These are phyloP conservation scores for Talaromyces liani DNA, from an alignment of 495 filamentous ascomycete genomes.

Conservation along the genomic window DNA sequence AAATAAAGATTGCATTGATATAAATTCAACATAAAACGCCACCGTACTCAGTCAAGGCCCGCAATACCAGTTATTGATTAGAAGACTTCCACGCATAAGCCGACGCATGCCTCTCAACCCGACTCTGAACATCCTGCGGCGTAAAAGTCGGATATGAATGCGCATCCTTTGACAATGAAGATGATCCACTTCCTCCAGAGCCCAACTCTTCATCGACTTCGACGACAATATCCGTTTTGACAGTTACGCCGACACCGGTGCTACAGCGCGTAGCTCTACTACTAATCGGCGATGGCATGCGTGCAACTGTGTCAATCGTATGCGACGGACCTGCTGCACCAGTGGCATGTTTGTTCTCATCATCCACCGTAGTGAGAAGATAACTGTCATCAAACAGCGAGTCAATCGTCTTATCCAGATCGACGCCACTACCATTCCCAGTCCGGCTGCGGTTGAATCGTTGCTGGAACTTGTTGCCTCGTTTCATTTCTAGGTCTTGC, in stretches of 20 bases:
- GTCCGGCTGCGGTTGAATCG: background rate
- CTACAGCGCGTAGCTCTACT: constrained; percentile 9
- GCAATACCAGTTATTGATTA: background rate
- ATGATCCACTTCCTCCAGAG: background rate
- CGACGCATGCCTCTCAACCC: background rate
- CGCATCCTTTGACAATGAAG: background rate
- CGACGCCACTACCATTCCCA: background rate
- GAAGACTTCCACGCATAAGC: background rate
- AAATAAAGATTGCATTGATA: background rate
- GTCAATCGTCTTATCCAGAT: background rate
- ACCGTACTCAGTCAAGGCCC: too few species aligned
- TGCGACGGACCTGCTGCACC: background rate
- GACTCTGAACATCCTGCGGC: background rate
- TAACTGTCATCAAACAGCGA: background rate
- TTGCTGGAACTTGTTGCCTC: background rate
- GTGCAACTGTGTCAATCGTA: background rate
- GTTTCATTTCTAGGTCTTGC: constrained; percentile 1
- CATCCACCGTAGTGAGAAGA: background rate
- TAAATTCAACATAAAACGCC: background rate
- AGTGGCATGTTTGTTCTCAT: background rate
- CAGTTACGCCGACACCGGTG: constrained; percentile 17
- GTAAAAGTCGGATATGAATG: background rate
- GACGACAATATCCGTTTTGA: constrained; percentile 26
- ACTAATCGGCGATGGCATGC: background rate
- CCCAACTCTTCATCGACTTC: constrained; percentile 18